A percentile compares a stretch with the other conserved stretches of the same genome.
phyloP scores from a whole-genome alignment of 148 eudicot genomes.

The Camellia lanceoleosa region DNA sequence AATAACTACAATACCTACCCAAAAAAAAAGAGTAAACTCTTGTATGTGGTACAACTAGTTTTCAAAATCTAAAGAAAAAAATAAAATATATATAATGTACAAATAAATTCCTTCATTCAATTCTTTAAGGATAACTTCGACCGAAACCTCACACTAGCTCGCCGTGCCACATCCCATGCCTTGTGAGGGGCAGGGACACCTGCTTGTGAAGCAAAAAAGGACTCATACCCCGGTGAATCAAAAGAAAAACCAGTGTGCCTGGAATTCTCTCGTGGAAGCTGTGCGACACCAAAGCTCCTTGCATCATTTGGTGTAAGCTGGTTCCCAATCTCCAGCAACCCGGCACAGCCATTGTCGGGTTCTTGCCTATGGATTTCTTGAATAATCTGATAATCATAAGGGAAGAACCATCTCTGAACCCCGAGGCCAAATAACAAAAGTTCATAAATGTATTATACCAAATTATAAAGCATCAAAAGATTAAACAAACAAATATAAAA shows the following conservation, averaged over 20 bases:
- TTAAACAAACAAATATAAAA: not conserved
- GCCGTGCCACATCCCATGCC: slow-evolving; percentile 88
- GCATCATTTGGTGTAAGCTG: slow-evolving; percentile 62
- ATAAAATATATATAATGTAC: not conserved
- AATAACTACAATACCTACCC: not conserved
- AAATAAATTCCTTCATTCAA: not conserved
- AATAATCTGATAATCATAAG: slow-evolving; percentile 82
- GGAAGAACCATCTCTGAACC: slow-evolving; percentile 89
- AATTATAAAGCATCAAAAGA: not conserved
- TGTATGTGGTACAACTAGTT: not conserved
- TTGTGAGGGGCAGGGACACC: slow-evolving; percentile 80
- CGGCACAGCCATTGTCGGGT: slow-evolving; percentile 47
- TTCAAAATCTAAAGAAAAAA: not conserved
- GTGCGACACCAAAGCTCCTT: slow-evolving; percentile 70
- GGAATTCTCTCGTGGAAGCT: slow-evolving; percentile 73
- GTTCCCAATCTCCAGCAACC: slow-evolving; percentile 48
- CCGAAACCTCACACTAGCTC: slow-evolving; percentile 71
- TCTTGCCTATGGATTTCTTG: slow-evolving; percentile 79
- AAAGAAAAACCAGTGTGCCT: slow-evolving; percentile 94
- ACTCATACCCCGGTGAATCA: slow-evolving; percentile 95
- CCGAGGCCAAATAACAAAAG: slow-evolving; percentile 35
- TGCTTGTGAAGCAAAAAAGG: slow-evolving; percentile 85
- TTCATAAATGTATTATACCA: not conserved
- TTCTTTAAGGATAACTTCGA: slow-evolving; percentile 28
- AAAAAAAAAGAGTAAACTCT: slow-evolving; percentile 1